Evolutionary conservation across 345 rosid species (phyloP).

Genomic region (Eucalyptus regnans): DNA sequence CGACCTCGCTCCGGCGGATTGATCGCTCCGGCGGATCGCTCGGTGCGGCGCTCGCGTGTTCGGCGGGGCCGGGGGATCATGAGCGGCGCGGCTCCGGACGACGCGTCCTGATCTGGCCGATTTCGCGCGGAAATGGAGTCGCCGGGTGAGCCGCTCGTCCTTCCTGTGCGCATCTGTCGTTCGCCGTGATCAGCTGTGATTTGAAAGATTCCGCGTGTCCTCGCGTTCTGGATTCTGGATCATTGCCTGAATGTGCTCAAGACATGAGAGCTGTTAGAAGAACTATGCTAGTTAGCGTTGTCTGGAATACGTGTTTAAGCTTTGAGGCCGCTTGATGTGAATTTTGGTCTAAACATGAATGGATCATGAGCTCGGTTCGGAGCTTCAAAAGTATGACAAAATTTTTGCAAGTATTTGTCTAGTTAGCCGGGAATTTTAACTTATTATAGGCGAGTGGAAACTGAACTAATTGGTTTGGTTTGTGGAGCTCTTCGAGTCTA

Average conservation of each 20-base stretch:
- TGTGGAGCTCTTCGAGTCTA: background rate
- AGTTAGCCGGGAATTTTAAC: background rate
- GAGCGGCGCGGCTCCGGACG: background rate
- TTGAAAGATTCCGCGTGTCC: background rate
- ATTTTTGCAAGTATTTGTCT: background rate
- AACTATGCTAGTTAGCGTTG: background rate
- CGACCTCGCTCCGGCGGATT: background rate
- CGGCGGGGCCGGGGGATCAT: background rate
- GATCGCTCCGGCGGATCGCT: background rate
- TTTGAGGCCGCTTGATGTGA: background rate
- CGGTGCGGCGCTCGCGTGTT: background rate
- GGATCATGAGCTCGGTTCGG: background rate
- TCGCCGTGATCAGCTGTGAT: background rate
- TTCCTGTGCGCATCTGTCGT: background rate
- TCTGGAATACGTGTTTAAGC: background rate
- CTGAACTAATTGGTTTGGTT: background rate
- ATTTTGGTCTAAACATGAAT: background rate
- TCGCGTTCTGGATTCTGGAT: background rate
- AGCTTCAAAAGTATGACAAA: background rate
- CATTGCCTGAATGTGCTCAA: background rate
- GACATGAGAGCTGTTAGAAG: background rate
- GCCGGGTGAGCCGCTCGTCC: constrained; percentile 21
- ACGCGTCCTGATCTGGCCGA: background rate
- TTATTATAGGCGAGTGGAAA: background rate
- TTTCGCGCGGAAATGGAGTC: constrained; percentile 41